These are phyloP conservation scores for Camelina neglecta DNA, from an alignment of 345 rosid genomes.

Conservation along the genomic window DNA sequence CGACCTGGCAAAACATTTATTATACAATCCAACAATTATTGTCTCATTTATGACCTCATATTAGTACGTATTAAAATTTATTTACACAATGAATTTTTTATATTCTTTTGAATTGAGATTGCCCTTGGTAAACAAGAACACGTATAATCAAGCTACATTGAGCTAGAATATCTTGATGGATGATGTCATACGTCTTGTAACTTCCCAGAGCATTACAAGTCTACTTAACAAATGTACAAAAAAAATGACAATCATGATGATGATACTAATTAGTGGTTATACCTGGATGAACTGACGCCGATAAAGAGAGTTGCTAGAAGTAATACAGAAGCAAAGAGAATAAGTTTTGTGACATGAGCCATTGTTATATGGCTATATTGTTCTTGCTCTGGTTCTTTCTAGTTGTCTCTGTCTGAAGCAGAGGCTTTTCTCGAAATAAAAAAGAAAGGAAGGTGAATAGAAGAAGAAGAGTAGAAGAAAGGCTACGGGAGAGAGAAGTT, in stretches of 20 bases:
- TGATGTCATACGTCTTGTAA: neutral
- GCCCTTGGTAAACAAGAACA: neutral
- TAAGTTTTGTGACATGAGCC: constrained; percentile 58
- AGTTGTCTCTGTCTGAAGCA: constrained; percentile 32
- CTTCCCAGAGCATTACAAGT: too few species aligned
- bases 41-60: constrained; percentile 13
- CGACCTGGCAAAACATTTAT: constrained; percentile 46
- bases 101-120: neutral
- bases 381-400: constrained; percentile 34
- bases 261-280: constrained; percentile 13
- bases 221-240: neutral
- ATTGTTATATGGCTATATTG: constrained; percentile 43
- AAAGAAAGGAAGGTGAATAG: neutral
- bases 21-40: constrained; percentile 7
- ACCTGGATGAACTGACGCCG: constrained; percentile 48
- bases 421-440: constrained; percentile 27
- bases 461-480: constrained; percentile 30
- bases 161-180: neutral
- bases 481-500: constrained; percentile 36
- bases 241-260: neutral
- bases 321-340: constrained; percentile 46
- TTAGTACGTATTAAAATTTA: too few species aligned
- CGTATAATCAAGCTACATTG: constrained; percentile 10
- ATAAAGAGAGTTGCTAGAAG: constrained; percentile 49
- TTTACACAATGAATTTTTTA: neutral